These are phyloP conservation scores for Gossypium laxum DNA, from an alignment of 441 rosid genomes.

Conservation along the genomic window DNA sequence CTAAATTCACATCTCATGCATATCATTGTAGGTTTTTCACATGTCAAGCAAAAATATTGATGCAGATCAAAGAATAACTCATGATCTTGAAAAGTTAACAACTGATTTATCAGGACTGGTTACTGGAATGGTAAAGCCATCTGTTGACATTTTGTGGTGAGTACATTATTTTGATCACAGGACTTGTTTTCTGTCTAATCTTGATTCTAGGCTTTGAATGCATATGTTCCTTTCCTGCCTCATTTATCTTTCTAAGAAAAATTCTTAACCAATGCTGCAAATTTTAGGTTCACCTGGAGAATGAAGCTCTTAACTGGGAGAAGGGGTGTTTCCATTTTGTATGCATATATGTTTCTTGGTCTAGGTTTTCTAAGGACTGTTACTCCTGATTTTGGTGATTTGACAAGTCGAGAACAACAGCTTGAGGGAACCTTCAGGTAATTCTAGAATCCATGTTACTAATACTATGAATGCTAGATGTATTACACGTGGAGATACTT, in stretches of 20 bases:
- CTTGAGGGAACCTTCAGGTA: constrained; percentile 98
- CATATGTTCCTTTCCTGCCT: not conserved
- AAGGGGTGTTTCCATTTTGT: constrained; percentile 93
- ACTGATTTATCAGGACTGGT: constrained; percentile 80
- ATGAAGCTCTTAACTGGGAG: constrained; percentile 95
- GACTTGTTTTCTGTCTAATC: constrained; percentile 14
- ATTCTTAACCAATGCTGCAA: constrained; percentile 17
- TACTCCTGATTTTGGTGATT: constrained; percentile 94
- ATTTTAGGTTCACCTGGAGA: constrained; percentile 92
- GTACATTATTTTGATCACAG: constrained; percentile 20
- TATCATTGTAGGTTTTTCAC: constrained; percentile 61
- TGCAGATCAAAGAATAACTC: constrained; percentile 94
- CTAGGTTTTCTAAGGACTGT: constrained; percentile 84
- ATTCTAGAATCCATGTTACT: constrained; percentile 12
- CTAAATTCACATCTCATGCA: constrained; percentile 4
- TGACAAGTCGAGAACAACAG: constrained; percentile 77
- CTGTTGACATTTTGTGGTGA: constrained; percentile 92
- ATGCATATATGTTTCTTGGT: constrained; percentile 92
- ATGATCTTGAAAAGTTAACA: constrained; percentile 88
- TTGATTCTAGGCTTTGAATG: constrained; percentile 6
- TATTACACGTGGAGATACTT: not conserved
- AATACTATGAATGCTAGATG: constrained; percentile 5
- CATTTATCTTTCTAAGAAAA: constrained; percentile 16
- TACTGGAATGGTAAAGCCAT: constrained; percentile 99
- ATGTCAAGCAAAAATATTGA: constrained; percentile 81